Conservation (phyloP, 345 rosid species). For the Euphorbia pulcherrima region DNA sequence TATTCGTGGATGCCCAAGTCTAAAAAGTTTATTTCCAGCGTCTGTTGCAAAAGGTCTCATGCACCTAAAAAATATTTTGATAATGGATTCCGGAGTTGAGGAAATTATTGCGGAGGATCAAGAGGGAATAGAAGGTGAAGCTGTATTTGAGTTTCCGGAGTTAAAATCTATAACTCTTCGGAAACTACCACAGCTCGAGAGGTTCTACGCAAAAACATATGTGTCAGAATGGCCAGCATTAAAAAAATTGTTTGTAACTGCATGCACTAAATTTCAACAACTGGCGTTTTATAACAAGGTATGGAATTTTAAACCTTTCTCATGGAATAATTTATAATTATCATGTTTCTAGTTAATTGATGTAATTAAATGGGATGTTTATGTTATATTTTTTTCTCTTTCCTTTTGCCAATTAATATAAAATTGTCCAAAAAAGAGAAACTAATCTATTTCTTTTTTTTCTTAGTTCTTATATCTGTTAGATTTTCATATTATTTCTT, state of each 20-base stretch:
- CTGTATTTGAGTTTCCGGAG: conserved; percentile 16
- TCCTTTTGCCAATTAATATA: too few relatives aligned
- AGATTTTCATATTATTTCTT: not conserved
- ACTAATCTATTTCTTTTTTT: too few relatives aligned
- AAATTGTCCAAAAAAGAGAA: too few relatives aligned
- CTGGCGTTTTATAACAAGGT: not conserved
- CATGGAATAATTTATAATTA: too few relatives aligned
- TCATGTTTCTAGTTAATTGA: too few relatives aligned
- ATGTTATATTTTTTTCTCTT: too few relatives aligned
- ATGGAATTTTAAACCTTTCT: too few relatives aligned
- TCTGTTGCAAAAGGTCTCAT: conserved; percentile 8
- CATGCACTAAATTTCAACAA: not conserved
- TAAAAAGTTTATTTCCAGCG: conserved; percentile 17
- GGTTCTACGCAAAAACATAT: conserved; percentile 14
- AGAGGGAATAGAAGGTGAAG: not conserved
- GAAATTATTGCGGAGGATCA: conserved; percentile 15
- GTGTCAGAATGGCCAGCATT: conserved; percentile 20
- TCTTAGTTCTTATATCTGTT: not conserved
- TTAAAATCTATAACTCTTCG: not conserved
- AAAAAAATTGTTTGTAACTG: not conserved
- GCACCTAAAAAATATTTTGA: not conserved
- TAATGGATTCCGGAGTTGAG: conserved; percentile 2
- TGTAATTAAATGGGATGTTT: too few relatives aligned
- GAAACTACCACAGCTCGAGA: conserved; percentile 2
- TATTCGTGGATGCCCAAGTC: not conserved